phyloP scores from a whole-genome alignment of 2,329 filamentous ascomycete genomes.

The Stagonosporopsis cucurbitacearum region DNA sequence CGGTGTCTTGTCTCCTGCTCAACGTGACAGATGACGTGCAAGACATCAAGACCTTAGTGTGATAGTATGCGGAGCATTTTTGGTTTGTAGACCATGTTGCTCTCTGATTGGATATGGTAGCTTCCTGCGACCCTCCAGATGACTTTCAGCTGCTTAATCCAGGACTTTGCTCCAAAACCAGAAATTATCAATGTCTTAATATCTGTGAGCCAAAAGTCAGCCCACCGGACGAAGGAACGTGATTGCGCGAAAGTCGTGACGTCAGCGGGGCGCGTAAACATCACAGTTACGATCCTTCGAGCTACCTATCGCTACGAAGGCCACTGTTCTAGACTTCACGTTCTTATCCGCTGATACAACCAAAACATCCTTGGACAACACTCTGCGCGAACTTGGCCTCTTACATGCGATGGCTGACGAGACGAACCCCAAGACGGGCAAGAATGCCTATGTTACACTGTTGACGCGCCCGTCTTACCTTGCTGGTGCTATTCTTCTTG shows the following conservation, averaged over 20 bases:
- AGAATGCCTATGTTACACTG: conserved; percentile 57
- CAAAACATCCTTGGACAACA: background rate
- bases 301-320: background rate
- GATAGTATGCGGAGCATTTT: too few species aligned
- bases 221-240: conserved; percentile 14
- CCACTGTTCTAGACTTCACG: background rate
- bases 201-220: too few species aligned
- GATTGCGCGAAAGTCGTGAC: conserved; percentile 30
- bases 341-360: background rate
- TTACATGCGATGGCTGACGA: conserved; percentile 17
- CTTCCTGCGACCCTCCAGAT: too few species aligned
- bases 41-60: too few species aligned
- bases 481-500: conserved; percentile 59
- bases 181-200: too few species aligned
- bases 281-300: background rate
- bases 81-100: too few species aligned
- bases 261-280: conserved; percentile 24
- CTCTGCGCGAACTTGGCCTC: background rate
- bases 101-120: too few species aligned
- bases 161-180: too few species aligned
- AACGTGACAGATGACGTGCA: too few species aligned
- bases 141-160: too few species aligned
- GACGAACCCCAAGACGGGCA: conserved; percentile 6
- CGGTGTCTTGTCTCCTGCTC: too few species aligned
- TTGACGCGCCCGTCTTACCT: conserved; percentile 61